Base-by-base conservation (phyloP, 1,139 yeast species). In the Candida sp. region DNA sequence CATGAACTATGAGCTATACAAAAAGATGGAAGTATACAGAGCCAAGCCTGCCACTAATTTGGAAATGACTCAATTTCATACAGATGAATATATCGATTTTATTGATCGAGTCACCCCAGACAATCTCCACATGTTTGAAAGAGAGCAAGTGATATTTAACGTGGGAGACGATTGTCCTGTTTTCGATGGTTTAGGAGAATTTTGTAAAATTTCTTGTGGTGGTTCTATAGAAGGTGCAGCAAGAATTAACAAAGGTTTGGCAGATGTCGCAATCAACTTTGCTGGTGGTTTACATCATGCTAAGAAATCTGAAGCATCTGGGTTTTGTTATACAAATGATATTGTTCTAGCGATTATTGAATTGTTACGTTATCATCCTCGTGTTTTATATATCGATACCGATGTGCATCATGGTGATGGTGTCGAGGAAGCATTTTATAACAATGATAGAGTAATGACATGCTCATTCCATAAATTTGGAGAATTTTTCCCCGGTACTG, bases 401-500 rank as follows among this genome's bases (percentile, higher is more conserved):
- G 99, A 93, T 63, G 82, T 93, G 25, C 99, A 93, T 63, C 99
- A 93, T 61, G 99, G 99, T 22, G 99, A 93, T 63, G 99, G 99
- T 44, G 99, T 93, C 1, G 97, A 93, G 61, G 98, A 93, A 64
- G 98, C 98, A 1, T 93, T 93, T 56, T 90, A 91, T 61, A 82
- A 95, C 35, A 88, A 97, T 4, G 98, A 93, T 63, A 70, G 99
- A 47, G 99, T 93, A 27, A 88, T 90, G 95, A 91, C 98, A 0
- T 83, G 89, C 41, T 87, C 96, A n/a, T 89, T 93, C 68, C 99
- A 93, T 68, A 93, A 93, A 64, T 93, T 87, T 63, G 99, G 98
- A 5, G 95, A 88, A 61, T 93, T 89, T 60, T 93, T 93, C 74
- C 99, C 98, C 0, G 98, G 96, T 9, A 93, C 99, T 0, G 98